A percentile compares a stretch with the other conserved stretches of the same genome.
phyloP scores from a whole-genome alignment of 768 basidiomycete species.

The Xerocomellus amylosporus region DNA sequence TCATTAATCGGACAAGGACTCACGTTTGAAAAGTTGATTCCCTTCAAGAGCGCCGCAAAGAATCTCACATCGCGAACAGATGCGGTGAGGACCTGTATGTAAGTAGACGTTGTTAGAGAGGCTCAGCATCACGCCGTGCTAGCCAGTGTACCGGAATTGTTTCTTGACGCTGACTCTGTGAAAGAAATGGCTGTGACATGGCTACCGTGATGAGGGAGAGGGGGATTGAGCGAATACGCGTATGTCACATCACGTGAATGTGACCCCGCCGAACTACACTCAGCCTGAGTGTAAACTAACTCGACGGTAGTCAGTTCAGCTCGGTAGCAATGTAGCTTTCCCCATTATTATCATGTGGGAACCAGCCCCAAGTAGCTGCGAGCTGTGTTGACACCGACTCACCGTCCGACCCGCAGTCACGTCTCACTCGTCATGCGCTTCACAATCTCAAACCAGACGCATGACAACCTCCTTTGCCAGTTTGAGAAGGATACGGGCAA shows the following conservation, averaged over 20 bases:
- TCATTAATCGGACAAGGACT: conserved; percentile 25
- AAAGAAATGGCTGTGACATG: conserved; percentile 21
- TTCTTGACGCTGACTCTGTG: conserved; percentile 24
- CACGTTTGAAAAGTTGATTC: conserved; percentile 80
- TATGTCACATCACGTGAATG: conserved; percentile 15
- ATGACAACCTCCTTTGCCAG: conserved; percentile 23
- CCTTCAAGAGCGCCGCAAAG: conserved; percentile 73
- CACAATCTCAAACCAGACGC: conserved; percentile 39
- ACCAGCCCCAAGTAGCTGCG: not conserved
- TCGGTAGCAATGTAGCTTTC: not conserved
- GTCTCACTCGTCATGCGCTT: conserved; percentile 26
- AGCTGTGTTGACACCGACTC: not conserved
- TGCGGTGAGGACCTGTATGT: conserved; percentile 55
- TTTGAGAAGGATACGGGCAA: conserved; percentile 2
- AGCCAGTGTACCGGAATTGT: conserved; percentile 21
- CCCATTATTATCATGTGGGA: not conserved
- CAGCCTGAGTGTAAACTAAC: no score
- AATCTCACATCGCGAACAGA: conserved; percentile 81
- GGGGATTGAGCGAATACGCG: not conserved
- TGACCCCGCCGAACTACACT: not conserved
- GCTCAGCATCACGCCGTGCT: not conserved
- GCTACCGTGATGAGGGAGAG: not conserved
- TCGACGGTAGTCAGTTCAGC: not conserved
- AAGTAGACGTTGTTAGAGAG: conserved; percentile 1
- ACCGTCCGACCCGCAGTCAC: no score